phyloP scores from a whole-genome alignment of 257 asterid species.

The Solanum sitiens region DNA sequence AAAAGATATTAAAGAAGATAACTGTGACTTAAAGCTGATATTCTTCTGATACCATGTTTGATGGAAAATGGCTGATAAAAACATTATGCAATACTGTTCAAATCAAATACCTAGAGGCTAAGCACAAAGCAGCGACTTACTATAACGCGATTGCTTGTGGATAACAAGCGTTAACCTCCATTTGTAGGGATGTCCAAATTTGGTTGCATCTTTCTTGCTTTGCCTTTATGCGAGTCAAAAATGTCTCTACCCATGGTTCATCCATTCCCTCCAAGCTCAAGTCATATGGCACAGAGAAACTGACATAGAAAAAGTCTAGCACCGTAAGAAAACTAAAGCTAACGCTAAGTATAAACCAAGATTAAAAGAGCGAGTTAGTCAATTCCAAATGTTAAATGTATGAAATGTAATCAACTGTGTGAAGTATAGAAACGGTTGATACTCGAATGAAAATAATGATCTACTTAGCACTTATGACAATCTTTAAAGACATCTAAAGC shows the following conservation, averaged over 20 bases:
- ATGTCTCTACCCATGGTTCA: constrained; percentile 71
- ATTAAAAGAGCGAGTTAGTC: background rate
- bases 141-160: constrained; percentile 71
- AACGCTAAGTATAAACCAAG: background rate
- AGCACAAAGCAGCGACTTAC: background rate
- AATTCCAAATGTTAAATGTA: background rate
- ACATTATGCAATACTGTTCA: background rate
- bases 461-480: background rate
- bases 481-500: background rate
- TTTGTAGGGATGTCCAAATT: constrained; percentile 51
- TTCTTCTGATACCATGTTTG: background rate
- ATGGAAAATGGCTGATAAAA: background rate
- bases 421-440: background rate
- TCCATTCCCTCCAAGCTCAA: constrained; percentile 55
- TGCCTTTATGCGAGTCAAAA: constrained; percentile 28
- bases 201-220: constrained; percentile 44
- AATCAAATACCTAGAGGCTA: background rate
- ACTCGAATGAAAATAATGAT: background rate
- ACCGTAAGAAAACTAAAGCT: background rate
- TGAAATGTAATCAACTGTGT: background rate
- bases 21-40: background rate
- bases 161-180: constrained; percentile 62
- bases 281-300: constrained; percentile 73
- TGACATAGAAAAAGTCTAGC: constrained; percentile 6
- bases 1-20: background rate